A percentile compares a stretch with the other conserved stretches of the same genome.
Evolutionary conservation across 169 alveolate species (phyloP).

Genomic region (Plasmodium chabaudi): DNA sequence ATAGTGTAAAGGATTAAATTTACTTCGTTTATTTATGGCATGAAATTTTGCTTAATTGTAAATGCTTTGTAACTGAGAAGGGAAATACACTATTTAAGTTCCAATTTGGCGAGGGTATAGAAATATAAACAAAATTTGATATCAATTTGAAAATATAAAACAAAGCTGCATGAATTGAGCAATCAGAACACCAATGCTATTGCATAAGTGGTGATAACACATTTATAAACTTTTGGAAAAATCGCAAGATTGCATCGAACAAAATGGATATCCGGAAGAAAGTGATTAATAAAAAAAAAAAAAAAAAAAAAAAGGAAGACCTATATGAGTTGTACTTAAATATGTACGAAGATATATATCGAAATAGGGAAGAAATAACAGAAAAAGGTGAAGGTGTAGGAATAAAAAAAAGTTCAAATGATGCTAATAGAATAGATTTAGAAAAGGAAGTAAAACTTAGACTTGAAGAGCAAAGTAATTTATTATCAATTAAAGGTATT

Average conservation of each 20-base stretch:
- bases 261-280: constrained; percentile 8
- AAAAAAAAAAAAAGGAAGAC: constrained; percentile 22
- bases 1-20: too few relatives aligned
- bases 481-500: constrained; percentile 83
- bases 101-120: too few relatives aligned
- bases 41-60: too few relatives aligned
- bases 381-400: neutral
- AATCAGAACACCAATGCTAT: too few relatives aligned
- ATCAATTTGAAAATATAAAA: too few relatives aligned
- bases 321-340: constrained; percentile 43
- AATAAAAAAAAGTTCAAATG: neutral
- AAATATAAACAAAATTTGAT: too few relatives aligned
- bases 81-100: too few relatives aligned
- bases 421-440: constrained; percentile 65
- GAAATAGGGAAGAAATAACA: neutral
- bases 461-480: constrained; percentile 82
- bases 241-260: neutral
- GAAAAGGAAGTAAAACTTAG: constrained; percentile 81
- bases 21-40: too few relatives aligned
- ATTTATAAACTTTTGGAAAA: too few relatives aligned
- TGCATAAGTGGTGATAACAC: too few relatives aligned
- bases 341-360: constrained; percentile 40
- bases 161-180: too few relatives aligned
- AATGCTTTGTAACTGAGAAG: too few relatives aligned
- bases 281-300: constrained; percentile 4